Evolutionary conservation across 2,329 filamentous ascomycete species (phyloP).

Genomic region (Whalleya microplaca): DNA sequence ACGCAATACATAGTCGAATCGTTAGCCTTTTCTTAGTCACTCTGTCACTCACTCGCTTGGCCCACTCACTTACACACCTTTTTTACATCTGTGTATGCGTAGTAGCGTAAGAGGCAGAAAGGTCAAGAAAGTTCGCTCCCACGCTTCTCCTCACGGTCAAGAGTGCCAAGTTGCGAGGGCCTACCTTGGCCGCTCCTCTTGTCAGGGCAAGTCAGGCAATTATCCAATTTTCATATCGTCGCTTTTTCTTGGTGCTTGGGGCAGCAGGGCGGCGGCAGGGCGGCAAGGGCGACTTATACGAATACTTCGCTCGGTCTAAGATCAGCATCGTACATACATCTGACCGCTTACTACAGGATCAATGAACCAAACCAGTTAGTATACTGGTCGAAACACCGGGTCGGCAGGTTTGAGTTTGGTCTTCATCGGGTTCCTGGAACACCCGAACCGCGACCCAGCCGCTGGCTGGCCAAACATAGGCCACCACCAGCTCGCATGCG

Average conservation of each 20-base stretch:
- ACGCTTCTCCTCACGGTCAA: no score
- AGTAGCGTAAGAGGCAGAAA: no score
- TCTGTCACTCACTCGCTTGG: neutral
- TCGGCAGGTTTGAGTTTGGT: neutral
- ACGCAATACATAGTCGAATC: no score
- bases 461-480: neutral
- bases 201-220: neutral
- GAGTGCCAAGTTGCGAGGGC: neutral
- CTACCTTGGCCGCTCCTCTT: neutral
- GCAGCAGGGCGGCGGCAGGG: no score
- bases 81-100: no score
- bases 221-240: neutral
- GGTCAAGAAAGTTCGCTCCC: no score
- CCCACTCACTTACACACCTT: no score
- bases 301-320: neutral
- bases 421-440: neutral
- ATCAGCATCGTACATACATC: neutral
- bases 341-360: neutral
- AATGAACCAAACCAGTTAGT: neutral
- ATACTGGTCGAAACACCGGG: neutral
- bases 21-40: neutral
- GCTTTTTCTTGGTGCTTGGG: neutral
- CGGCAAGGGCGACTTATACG: neutral
- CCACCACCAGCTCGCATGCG: neutral
- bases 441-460: no score